Percentiles rank a stretch among this genome's conserved stretches.
Evolutionary conservation across 2,329 filamentous ascomycete genomes (phyloP).

Genomic region (Colletotrichum navitas): DNA sequence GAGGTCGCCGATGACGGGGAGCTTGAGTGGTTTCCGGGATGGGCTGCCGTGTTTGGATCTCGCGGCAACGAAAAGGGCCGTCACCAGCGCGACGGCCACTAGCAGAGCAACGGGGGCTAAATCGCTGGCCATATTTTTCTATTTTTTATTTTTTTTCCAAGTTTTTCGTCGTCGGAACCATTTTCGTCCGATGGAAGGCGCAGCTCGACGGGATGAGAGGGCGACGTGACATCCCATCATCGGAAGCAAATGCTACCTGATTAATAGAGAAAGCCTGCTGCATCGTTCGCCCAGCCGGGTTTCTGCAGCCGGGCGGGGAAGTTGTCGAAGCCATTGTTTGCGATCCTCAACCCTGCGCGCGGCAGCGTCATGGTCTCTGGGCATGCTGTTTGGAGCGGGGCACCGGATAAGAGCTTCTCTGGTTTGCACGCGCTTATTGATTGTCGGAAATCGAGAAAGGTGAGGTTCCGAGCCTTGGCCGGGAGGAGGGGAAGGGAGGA

Average conservation of each 20-base stretch:
- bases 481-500: no score
- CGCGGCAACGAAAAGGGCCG: neutral
- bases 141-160: no score
- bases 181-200: no score
- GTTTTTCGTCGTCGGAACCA: neutral
- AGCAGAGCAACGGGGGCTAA: neutral
- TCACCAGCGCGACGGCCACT: slow-evolving; percentile 10
- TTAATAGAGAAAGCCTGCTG: slow-evolving; percentile 7
- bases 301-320: slow-evolving; percentile 3
- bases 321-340: neutral
- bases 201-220: neutral
- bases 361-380: neutral
- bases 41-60: neutral
- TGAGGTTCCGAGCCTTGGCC: neutral
- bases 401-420: neutral
- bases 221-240: neutral
- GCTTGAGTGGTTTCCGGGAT: slow-evolving; percentile 30
- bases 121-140: neutral
- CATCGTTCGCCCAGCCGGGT: slow-evolving; percentile 4
- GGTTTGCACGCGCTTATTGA: neutral
- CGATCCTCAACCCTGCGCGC: neutral
- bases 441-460: neutral
- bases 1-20: slow-evolving; percentile 44
- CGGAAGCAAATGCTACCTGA: neutral
- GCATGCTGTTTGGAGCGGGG: neutral